Evolutionary conservation across 768 basidiomycete genomes (phyloP).

Genomic region (Agrocybe chaxingu): DNA sequence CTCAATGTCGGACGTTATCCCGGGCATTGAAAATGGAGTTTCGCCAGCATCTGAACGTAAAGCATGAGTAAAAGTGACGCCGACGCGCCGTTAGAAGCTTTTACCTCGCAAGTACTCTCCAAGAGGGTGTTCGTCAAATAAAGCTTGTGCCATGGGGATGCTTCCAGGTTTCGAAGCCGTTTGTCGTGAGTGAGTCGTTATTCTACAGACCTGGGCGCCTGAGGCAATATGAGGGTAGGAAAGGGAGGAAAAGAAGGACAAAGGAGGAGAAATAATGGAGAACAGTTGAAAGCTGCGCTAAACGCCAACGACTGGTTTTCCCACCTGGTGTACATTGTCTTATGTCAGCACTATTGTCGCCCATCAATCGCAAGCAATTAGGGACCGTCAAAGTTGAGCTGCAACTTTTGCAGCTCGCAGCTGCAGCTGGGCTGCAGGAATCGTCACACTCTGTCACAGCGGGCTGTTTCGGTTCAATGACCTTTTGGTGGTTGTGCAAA

Average conservation of each 20-base stretch:
- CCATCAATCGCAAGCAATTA: not conserved
- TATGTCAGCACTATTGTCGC: conserved; percentile 3
- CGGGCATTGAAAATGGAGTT: conserved; percentile 53
- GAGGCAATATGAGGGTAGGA: not conserved
- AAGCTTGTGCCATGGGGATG: conserved; percentile 65
- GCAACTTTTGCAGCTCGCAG: no score
- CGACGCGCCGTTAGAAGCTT: conserved; percentile 12
- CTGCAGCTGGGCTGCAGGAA: no score
- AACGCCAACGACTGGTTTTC: conserved; percentile 5
- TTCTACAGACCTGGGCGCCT: conserved; percentile 2
- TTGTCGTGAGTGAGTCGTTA: conserved; percentile 22
- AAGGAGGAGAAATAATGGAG: conserved; percentile 1
- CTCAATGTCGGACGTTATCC: conserved; percentile 39
- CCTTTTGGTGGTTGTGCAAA: no score
- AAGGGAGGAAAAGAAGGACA: conserved; percentile 10
- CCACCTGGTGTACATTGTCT: conserved; percentile 4
- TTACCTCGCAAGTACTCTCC: conserved; percentile 69
- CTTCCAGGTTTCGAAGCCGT: not conserved
- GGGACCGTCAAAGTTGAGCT: no score
- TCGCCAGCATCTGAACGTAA: conserved; percentile 55
- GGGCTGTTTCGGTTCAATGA: no score
- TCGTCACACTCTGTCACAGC: no score
- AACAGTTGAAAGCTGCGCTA: conserved; percentile 3
- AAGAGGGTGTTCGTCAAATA: conserved; percentile 76
- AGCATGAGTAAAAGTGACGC: conserved; percentile 1